Base-by-base conservation (phyloP, 2,329 filamentous ascomycete genomes). In the Colletotrichum australisinense region DNA sequence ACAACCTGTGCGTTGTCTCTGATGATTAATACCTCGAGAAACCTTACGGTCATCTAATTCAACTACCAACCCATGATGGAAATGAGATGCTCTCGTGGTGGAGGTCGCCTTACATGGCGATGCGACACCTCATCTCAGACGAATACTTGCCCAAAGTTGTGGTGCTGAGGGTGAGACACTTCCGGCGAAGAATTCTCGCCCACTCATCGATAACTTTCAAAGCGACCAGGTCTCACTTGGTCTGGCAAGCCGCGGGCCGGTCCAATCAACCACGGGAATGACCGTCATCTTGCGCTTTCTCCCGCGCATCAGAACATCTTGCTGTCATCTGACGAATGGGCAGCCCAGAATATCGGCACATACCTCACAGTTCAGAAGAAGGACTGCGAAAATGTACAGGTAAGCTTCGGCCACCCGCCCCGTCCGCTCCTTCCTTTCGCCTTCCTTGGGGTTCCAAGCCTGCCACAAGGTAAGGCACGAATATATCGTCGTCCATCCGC, bases 251-350 rank as follows among this genome's bases (percentile, higher is more conserved):
- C 9, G 24, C 28, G 38, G 22, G 24, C 28, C 38, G 60, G 53
- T 49, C 60, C 67, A 69, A 69, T 69, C 53, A 65, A 22, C 59
- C 67, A 16, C 59, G 60, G 35, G 52, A 63, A 38, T 63, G 60
- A 24, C 60, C 38, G 53, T 59, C 60, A 65, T 69, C 60, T 46
- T 58, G 38, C 38, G 22, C 22, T 65, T 55, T 63, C 53, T 26
- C 32, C 19, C 8, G 35, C 52, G 19, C 28, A 24, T 35, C 46
- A 53, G 28, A 19, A 32, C n/a, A 24, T 28, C 38, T 60, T 26
- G 38, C 22, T 19, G 38, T 42, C 35, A n/a, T 46, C 11, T 42
- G 52, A 49, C 46, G 52, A 53, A 63, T 63, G 5, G 35, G 46
- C 26, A 12, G 35, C 2, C 58, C 14, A 59, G 35, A 59, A 66